A percentile compares a stretch with the other conserved stretches of the same genome.
phyloP scores from a whole-genome alignment of 495 filamentous ascomycete species.

The Penicillium soppii region DNA sequence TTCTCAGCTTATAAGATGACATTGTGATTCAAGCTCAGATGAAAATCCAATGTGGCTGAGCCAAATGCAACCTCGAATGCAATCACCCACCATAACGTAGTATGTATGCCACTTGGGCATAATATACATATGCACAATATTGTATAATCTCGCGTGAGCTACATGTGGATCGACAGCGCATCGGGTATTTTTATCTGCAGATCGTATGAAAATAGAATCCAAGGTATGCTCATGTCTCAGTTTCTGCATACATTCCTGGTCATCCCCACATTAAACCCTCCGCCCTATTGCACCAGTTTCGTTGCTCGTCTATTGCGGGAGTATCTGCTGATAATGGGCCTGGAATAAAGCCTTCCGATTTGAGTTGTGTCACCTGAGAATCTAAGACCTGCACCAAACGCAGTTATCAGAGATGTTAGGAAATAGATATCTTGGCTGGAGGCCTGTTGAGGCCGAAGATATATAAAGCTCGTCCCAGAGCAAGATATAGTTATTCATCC shows the following conservation, averaged over 20 bases:
- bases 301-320: not conserved
- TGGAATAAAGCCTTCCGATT: not conserved
- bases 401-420: not conserved
- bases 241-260: not conserved
- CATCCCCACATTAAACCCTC: slow-evolving; percentile 1
- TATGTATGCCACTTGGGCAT: not conserved
- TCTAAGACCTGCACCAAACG: slow-evolving; percentile 24
- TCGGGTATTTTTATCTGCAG: not conserved
- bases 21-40: not conserved
- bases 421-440: slow-evolving; percentile 9
- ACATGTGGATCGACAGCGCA: not conserved
- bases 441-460: not conserved
- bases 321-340: slow-evolving; percentile 1
- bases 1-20: not conserved
- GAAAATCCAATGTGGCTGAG: slow-evolving; percentile 2
- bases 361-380: slow-evolving; percentile 4
- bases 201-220: not conserved
- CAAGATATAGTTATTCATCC: not conserved
- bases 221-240: not conserved
- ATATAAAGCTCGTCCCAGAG: slow-evolving; percentile 16
- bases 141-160: slow-evolving; percentile 1
- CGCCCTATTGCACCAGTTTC: slow-evolving; percentile 10
- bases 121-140: not conserved
- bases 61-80: slow-evolving; percentile 15
- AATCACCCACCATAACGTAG: not conserved